These are phyloP conservation scores for Phytopythium ostracodes DNA, from an alignment of 352 stramenopile genomes.

Conservation along the genomic window DNA sequence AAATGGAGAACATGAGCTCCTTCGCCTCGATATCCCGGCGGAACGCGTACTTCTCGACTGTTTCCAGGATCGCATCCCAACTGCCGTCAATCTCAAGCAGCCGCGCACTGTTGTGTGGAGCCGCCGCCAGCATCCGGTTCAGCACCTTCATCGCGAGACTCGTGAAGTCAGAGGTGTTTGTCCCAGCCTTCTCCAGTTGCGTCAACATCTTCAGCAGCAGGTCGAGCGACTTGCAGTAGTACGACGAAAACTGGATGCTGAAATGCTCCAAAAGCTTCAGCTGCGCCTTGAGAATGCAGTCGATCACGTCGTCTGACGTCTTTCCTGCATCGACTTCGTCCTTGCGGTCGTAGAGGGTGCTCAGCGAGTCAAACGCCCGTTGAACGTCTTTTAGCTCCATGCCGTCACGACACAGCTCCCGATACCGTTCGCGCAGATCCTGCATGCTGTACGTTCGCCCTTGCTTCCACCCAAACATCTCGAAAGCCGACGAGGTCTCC, in stretches of 20 bases:
- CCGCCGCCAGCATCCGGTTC: conserved; percentile 29
- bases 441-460: conserved; percentile 33
- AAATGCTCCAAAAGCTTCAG: conserved; percentile 67
- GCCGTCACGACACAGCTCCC: conserved; percentile 52
- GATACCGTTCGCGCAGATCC: conserved; percentile 57
- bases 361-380: conserved; percentile 58
- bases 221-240: conserved; percentile 60
- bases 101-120: conserved; percentile 45
- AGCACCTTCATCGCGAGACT: conserved; percentile 33
- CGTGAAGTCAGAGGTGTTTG: conserved; percentile 13
- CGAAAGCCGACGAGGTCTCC: conserved; percentile 52
- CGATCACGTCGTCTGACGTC: conserved; percentile 65
- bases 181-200: conserved; percentile 3
- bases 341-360: conserved; percentile 41
- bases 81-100: conserved; percentile 39
- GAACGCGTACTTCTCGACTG: conserved; percentile 39
- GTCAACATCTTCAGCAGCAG: conserved; percentile 38
- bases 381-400: conserved; percentile 45
- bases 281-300: conserved; percentile 66
- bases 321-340: conserved; percentile 41
- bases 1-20: conserved; percentile 48
- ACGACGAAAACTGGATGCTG: conserved; percentile 76
- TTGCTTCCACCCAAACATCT: conserved; percentile 65
- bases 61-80: conserved; percentile 43
- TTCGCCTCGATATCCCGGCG: conserved; percentile 36